These are phyloP conservation scores for Phlebiopsis gigantea DNA, from an alignment of 768 basidiomycete species.

Conservation along the genomic window DNA sequence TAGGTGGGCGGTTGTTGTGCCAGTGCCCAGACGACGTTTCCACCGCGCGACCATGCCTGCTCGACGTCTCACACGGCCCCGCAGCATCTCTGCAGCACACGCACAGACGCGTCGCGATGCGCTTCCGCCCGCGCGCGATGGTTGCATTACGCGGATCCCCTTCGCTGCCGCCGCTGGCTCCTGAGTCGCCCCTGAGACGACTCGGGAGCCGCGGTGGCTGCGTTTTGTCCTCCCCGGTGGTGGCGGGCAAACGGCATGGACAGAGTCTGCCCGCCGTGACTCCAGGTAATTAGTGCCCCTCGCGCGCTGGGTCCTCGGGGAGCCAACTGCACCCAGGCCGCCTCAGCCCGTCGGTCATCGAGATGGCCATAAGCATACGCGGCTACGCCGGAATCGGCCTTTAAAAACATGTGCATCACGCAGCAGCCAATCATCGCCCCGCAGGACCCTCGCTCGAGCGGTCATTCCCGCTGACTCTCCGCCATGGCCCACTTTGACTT, in stretches of 20 bases:
- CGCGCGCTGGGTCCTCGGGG: too few species aligned
- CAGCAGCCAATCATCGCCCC: background rate
- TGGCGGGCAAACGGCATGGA: too few species aligned
- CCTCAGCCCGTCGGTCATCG: background rate
- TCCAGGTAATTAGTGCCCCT: too few species aligned
- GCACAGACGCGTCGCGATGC: background rate
- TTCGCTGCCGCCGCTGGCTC: background rate
- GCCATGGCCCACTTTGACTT: background rate
- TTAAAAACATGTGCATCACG: background rate
- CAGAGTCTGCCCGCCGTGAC: too few species aligned
- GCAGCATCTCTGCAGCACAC: too few species aligned
- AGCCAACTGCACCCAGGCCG: too few species aligned
- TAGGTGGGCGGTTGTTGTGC: background rate
- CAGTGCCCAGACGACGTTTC: background rate
- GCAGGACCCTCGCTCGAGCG: background rate
- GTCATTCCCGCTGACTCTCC: slow-evolving; percentile 8
- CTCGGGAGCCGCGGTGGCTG: too few species aligned
- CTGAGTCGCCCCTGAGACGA: too few species aligned
- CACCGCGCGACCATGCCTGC: background rate
- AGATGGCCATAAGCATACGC: background rate
- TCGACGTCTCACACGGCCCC: background rate
- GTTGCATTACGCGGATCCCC: background rate
- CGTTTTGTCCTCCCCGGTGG: too few species aligned
- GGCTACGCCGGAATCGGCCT: background rate
- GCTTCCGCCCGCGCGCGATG: background rate